A percentile compares a stretch with the other conserved stretches of the same genome.
These are phyloP conservation scores for Iris pallida DNA, from an alignment of 116 monocot species.

Conservation along the genomic window DNA sequence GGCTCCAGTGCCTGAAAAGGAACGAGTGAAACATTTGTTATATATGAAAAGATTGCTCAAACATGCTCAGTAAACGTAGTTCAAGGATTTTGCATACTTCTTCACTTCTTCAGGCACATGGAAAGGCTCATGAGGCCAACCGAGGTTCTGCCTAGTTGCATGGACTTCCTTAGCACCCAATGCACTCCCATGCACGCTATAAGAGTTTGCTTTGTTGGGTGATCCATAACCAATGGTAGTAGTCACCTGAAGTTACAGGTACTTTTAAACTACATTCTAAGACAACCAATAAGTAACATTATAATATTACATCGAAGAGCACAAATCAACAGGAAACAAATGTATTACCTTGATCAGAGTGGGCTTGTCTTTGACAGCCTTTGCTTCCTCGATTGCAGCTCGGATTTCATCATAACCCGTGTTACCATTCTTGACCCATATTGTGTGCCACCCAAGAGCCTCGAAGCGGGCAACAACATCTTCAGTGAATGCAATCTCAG, in stretches of 20 bases:
- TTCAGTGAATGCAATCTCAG: slow-evolving; percentile 7
- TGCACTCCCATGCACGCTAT: slow-evolving; percentile 55
- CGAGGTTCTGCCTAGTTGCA: slow-evolving; percentile 14
- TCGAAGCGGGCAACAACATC: slow-evolving; percentile 13
- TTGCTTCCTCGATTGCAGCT: slow-evolving; percentile 15
- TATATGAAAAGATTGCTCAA: background rate
- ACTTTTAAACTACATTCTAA: background rate
- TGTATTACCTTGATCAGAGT: slow-evolving; percentile 7
- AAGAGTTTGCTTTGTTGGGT: slow-evolving; percentile 90
- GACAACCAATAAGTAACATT: background rate
- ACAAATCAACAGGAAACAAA: background rate
- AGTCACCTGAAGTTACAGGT: slow-evolving; percentile 41
- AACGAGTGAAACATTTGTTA: slow-evolving; percentile 2
- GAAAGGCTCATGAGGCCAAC: slow-evolving; percentile 17
- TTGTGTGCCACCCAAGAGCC: slow-evolving; percentile 66
- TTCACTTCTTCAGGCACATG: slow-evolving; percentile 20
- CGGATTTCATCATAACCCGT: slow-evolving; percentile 13
- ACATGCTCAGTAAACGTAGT: background rate
- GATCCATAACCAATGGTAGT: slow-evolving; percentile 94
- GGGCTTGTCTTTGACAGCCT: slow-evolving; percentile 19
- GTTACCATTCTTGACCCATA: slow-evolving; percentile 52
- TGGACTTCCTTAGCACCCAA: slow-evolving; percentile 15
- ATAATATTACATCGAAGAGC: too few relatives aligned
- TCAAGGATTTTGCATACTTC: slow-evolving; percentile 23
- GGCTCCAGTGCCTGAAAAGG: slow-evolving; percentile 31